phyloP scores from a whole-genome alignment of 2,329 filamentous ascomycete genomes.

The Mollisia scopiformis region DNA sequence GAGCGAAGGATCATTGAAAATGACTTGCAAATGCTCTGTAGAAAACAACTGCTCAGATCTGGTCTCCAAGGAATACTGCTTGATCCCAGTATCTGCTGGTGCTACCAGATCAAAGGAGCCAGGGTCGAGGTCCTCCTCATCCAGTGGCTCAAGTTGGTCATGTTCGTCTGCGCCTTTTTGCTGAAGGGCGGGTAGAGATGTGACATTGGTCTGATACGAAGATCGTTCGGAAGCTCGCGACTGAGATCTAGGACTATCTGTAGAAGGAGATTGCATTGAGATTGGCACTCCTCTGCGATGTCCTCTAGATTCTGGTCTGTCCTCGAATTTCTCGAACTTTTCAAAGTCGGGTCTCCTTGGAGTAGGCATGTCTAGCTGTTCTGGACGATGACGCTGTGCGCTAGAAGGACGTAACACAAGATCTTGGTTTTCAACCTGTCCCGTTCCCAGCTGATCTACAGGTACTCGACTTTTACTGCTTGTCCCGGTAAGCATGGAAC shows the following conservation, averaged over 20 bases:
- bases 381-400: background rate
- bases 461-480: background rate
- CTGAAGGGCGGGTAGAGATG: slow-evolving; percentile 34
- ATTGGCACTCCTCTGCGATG: slow-evolving; percentile 10
- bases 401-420: background rate
- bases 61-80: slow-evolving; percentile 60
- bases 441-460: background rate
- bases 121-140: slow-evolving; percentile 52
- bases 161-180: slow-evolving; percentile 42
- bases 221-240: slow-evolving; percentile 28
- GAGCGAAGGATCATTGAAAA: slow-evolving; percentile 66
- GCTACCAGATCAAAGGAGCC: slow-evolving; percentile 56
- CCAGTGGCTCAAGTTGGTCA: slow-evolving; percentile 51
- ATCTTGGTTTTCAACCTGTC: background rate
- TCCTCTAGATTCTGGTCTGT: background rate
- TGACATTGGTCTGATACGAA: slow-evolving; percentile 33
- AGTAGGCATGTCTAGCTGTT: background rate
- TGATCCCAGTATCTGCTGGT: slow-evolving; percentile 39
- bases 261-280: slow-evolving; percentile 20
- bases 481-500: background rate
- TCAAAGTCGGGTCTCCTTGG: background rate
- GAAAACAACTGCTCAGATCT: slow-evolving; percentile 69
- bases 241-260: slow-evolving; percentile 20
- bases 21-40: slow-evolving; percentile 62
- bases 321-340: background rate